phyloP scores from a whole-genome alignment of 345 rosid species.

The Moricandia moricandioides region DNA sequence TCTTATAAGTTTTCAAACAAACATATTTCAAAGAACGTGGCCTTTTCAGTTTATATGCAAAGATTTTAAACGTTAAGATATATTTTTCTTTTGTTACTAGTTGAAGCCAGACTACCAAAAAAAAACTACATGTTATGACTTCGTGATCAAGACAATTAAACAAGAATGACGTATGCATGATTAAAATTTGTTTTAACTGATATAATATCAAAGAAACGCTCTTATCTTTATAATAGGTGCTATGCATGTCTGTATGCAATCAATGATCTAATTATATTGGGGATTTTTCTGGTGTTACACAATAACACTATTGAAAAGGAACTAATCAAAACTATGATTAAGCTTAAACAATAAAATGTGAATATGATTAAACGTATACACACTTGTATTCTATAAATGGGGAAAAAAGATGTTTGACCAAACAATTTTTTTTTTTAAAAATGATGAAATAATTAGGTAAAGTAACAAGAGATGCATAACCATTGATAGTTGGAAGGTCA shows the following conservation, averaged over 20 bases:
- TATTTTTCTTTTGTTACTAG: neutral
- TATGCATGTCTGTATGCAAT: neutral
- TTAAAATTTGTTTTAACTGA: neutral
- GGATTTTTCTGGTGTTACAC: neutral
- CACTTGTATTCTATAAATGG: slow-evolving; percentile 10
- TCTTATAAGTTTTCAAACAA: neutral
- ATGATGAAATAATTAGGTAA: neutral
- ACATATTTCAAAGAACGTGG: neutral
- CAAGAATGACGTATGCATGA: neutral
- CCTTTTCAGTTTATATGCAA: neutral
- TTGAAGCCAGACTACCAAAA: neutral
- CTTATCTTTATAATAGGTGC: neutral
- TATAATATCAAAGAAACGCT: neutral
- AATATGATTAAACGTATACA: neutral
- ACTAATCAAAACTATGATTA: neutral
- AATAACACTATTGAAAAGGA: neutral
- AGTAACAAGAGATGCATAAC: slow-evolving; percentile 13
- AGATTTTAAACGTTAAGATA: neutral
- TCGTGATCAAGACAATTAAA: neutral
- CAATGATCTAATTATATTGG: neutral
- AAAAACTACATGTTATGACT: slow-evolving; percentile 9
- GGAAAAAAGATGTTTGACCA: neutral
- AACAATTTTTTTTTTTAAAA: too few relatives aligned
- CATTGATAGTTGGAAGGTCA: slow-evolving; percentile 38
- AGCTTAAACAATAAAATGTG: neutral